These are phyloP conservation scores for Cutaneotrichosporon cyanovorans DNA, from an alignment of 1,284 basidiomycete genomes.

Conservation along the genomic window DNA sequence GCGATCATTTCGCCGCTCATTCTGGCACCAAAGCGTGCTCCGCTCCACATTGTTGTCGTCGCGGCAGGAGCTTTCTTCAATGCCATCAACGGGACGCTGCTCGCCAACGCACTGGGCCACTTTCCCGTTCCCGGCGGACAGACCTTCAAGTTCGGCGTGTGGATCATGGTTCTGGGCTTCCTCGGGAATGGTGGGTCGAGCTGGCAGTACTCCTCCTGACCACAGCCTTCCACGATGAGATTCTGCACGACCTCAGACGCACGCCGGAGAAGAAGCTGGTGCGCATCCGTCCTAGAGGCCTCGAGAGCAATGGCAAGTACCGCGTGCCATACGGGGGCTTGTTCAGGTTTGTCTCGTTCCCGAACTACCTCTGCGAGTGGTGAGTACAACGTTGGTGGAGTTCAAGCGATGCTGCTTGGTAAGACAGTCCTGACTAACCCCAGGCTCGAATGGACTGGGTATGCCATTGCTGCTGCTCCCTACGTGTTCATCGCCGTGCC, in stretches of 20 bases:
- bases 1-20: conserved; percentile 68
- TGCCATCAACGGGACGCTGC: conserved; percentile 25
- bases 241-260: conserved; percentile 66
- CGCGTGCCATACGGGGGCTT: conserved; percentile 73
- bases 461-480: conserved; percentile 55
- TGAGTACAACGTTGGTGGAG: conserved; percentile 23
- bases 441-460: conserved; percentile 74
- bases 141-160: conserved; percentile 58
- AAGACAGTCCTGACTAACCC: background rate
- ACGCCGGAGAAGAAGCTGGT: conserved; percentile 18
- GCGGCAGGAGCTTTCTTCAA: conserved; percentile 54
- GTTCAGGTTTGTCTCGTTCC: conserved; percentile 74
- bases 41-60: conserved; percentile 62
- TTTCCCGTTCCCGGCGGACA: conserved; percentile 24
- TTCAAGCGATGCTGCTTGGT: no score
- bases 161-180: conserved; percentile 63
- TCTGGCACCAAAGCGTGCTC: conserved; percentile 70
- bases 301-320: conserved; percentile 50
- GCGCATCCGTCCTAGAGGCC: conserved; percentile 13
- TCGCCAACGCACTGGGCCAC: conserved; percentile 22
- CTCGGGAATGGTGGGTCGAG: conserved; percentile 55
- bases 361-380: conserved; percentile 86
- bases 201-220: background rate
- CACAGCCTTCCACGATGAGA: conserved; percentile 70
- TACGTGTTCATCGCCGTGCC: conserved; percentile 16